Evolutionary conservation across 1,139 yeast genomes (phyloP).

Genomic region (Spencermartinsiella ligniputridi): DNA sequence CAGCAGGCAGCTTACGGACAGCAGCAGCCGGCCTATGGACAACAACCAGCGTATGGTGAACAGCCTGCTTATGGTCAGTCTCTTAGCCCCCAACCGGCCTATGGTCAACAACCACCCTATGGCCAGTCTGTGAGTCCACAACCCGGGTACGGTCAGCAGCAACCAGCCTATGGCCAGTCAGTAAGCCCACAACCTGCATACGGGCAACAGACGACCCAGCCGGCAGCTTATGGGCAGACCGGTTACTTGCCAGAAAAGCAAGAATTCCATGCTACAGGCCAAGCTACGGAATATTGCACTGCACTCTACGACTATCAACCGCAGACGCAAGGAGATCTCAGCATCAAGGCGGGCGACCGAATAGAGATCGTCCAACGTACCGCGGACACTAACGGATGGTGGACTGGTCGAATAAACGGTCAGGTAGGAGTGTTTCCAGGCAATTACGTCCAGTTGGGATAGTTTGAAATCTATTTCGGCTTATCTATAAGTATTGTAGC

Average conservation of each 20-base stretch:
- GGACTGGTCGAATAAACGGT: constrained; percentile 92
- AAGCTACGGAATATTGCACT: constrained; percentile 52
- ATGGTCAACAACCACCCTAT: constrained; percentile 18
- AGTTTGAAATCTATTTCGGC: constrained; percentile 3
- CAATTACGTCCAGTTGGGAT: constrained; percentile 74
- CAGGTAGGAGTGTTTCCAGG: constrained; percentile 93
- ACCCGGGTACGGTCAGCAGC: constrained; percentile 18
- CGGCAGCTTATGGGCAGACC: constrained; percentile 31
- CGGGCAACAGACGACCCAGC: constrained; percentile 21
- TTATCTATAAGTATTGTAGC: too few relatives aligned
- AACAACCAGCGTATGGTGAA: constrained; percentile 6
- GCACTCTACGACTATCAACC: constrained; percentile 76
- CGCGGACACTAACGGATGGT: constrained; percentile 89
- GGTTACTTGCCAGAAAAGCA: constrained; percentile 15
- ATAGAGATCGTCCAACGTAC: constrained; percentile 81
- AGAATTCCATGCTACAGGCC: constrained; percentile 33
- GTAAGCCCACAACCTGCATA: constrained; percentile 23
- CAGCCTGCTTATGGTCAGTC: constrained; percentile 27
- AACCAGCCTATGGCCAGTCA: constrained; percentile 17
- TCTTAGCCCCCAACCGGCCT: constrained; percentile 17
- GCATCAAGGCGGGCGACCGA: constrained; percentile 81
- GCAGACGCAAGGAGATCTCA: constrained; percentile 84
- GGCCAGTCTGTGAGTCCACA: too few relatives aligned
- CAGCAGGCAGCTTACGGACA: constrained; percentile 30
- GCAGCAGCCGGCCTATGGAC: constrained; percentile 13